Base-by-base conservation (phyloP, 495 filamentous ascomycete genomes). In the Corynascus novoguineensis region DNA sequence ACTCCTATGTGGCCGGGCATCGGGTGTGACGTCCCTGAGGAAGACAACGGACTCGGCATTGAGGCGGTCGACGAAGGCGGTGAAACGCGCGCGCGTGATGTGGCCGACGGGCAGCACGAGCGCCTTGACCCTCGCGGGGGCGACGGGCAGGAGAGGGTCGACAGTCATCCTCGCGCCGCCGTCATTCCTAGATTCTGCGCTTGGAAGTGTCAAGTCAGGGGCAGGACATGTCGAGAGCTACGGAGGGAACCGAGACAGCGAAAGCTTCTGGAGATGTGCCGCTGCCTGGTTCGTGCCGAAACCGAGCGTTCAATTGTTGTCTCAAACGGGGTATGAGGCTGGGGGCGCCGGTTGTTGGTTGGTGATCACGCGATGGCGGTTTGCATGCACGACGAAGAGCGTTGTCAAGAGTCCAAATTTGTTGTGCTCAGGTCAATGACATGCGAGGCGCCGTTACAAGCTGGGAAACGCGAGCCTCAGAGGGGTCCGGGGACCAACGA, bases 1-100 rank as follows among this genome's bases (percentile, higher is more conserved):
- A 96, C 90, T 95, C 78, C 90, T 84, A 72, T 96, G 87, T 58
- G 90, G 89, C 50, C 88, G 82, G 67, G 78, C 77, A 81, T 96
- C 90, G 57, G 92, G 88, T 66, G 83, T 96, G 67, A 97, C 84
- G 70, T 97, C 93, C 66, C 90, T 86, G 58, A 99, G 79, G 53
- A 87, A 86, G 59, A 99, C 83, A 57, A 93, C 81, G 80, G 89
- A 86, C 66, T 95, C 86, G 58, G 79, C 74, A 68, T 86, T 83
- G 50, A 99, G 78, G 60, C 88, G 83, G 44, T 84, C 80, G 60
- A 90, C 81, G 71, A 97, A 96, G 57, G 77, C 76, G 52, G 83
- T 66, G 71, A 97, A 97, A 52, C 90, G 82, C 19, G 86, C 87
- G 28, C 85, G 84, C 66, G 83, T 89, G 67, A 97, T 93, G 60